Evolutionary conservation across 2,329 filamentous ascomycete genomes (phyloP), one percentile per base, ranked within the genome.

Genomic region (Westerdykella sp.): DNA sequence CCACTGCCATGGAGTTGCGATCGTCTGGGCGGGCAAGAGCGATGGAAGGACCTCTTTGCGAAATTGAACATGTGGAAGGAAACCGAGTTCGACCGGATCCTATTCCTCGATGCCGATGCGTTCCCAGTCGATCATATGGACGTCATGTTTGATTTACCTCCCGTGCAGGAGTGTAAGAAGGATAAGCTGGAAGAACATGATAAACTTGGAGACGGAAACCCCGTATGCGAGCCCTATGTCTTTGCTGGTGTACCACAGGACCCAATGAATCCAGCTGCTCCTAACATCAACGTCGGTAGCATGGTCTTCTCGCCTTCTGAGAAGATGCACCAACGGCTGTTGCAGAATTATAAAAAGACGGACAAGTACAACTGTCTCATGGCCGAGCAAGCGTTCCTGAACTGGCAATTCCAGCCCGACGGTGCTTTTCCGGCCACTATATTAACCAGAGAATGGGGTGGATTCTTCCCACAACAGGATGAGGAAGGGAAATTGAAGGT

Each of bases 1-100:
- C 50, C 57, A 2, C 38, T 65, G 0, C 46, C 54, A 10, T 65
- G 60, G 59, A 49, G 56, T 7, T 59, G 59, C 18, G 54, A 58
- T 15, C 47, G 50, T 4, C 28, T 43, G 1, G 53, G 52, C 9
- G 47, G 56, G 6, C 51, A 57, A 28, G 42, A 47, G 15, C 50
- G 63, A 2, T 65, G 61, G 59, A 57, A 54, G 41, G 60, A 66
- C 36, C 57, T 65, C 3, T 66, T 66, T 42, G 56, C 61, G 5
- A 66, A 66, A 37, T 51, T 66, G 14, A 53, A 65, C 46, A 65
- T 66, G 59, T 66, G 60, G 62, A 54, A 51, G 6, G 55, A 64
- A 39, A 60, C 54, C 0, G 53, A 60, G 2, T 66, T 64, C 39
- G 42, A 40, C n/a, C 55, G 54, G 15, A 57, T 66, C 13, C 34